Percentiles rank a stretch among this genome's conserved stretches.
Evolutionary conservation across 306 rosid species (phyloP).

Genomic region (Castanea sativa): DNA sequence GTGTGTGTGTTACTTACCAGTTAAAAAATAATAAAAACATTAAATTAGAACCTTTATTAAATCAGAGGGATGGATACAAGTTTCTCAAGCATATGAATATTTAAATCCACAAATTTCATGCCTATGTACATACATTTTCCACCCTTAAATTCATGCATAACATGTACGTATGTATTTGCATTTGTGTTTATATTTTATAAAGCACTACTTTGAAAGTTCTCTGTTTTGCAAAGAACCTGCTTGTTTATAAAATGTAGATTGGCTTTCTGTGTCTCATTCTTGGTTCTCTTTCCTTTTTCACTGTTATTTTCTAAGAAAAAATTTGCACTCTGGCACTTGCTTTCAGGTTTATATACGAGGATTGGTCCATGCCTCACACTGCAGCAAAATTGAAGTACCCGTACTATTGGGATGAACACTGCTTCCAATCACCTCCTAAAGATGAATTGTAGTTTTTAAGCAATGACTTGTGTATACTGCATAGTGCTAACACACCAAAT

Average conservation of each 20-base stretch:
- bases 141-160: neutral
- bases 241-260: neutral
- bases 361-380: conserved; percentile 88
- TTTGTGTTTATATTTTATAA: too few relatives aligned
- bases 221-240: neutral
- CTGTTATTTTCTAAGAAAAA: too few relatives aligned
- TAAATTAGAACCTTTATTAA: neutral
- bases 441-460: too few relatives aligned
- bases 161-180: too few relatives aligned
- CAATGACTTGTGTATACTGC: too few relatives aligned
- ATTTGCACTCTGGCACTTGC: conserved; percentile 9
- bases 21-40: too few relatives aligned
- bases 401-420: too few relatives aligned
- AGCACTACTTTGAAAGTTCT: neutral
- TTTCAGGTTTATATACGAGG: conserved; percentile 72
- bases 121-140: neutral
- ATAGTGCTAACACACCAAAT: too few relatives aligned
- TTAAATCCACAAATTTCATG: neutral
- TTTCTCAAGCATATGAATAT: neutral
- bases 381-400: conserved; percentile 71
- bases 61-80: neutral
- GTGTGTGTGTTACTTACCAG: too few relatives aligned
- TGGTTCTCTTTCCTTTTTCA: neutral
- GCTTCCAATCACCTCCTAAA: too few relatives aligned
- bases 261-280: neutral